Conservation (phyloP, 2,329 filamentous ascomycete genomes). For the Diaporthe batatas region DNA sequence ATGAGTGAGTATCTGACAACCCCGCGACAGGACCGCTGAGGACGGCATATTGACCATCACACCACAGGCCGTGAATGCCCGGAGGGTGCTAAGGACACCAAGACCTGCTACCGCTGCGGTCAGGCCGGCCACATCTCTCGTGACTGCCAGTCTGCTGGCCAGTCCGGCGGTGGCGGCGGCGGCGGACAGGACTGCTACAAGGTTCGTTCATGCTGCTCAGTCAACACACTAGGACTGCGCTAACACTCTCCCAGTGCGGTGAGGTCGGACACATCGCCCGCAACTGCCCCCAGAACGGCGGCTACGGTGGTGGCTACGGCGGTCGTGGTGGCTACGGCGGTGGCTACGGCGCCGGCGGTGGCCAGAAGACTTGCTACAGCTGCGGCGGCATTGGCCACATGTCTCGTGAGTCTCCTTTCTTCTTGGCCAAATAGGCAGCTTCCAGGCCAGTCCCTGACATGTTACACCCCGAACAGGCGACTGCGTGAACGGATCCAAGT, state of each 20-base stretch:
- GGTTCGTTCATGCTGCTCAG: slow-evolving; percentile 50
- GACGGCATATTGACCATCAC: background rate
- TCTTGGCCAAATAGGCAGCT: background rate
- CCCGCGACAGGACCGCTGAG: background rate
- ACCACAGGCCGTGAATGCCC: slow-evolving; percentile 86
- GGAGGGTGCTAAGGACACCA: slow-evolving; percentile 87
- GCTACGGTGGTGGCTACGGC: slow-evolving; percentile 60
- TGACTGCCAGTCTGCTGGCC: slow-evolving; percentile 74
- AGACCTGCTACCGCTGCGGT: slow-evolving; percentile 84
- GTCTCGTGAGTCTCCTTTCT: slow-evolving; percentile 73
- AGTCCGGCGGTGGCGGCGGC: slow-evolving; percentile 59
- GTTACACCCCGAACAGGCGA: slow-evolving; percentile 67
- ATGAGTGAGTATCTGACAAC: slow-evolving; percentile 21
- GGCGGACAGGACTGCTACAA: slow-evolving; percentile 87
- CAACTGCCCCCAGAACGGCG: slow-evolving; percentile 80
- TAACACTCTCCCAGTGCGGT: slow-evolving; percentile 73
- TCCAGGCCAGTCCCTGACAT: slow-evolving; percentile 1
- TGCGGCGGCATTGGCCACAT: slow-evolving; percentile 98
- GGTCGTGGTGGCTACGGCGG: slow-evolving; percentile 63
- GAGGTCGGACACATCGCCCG: slow-evolving; percentile 96
- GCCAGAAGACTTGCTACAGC: slow-evolving; percentile 92
- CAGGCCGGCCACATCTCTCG: slow-evolving; percentile 91
- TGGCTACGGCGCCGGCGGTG: slow-evolving; percentile 60
- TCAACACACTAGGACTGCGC: slow-evolving; percentile 15
- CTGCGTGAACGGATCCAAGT: slow-evolving; percentile 99